Base-by-base conservation (phyloP, 345 rosid genomes). In the Excoecaria agallocha region DNA sequence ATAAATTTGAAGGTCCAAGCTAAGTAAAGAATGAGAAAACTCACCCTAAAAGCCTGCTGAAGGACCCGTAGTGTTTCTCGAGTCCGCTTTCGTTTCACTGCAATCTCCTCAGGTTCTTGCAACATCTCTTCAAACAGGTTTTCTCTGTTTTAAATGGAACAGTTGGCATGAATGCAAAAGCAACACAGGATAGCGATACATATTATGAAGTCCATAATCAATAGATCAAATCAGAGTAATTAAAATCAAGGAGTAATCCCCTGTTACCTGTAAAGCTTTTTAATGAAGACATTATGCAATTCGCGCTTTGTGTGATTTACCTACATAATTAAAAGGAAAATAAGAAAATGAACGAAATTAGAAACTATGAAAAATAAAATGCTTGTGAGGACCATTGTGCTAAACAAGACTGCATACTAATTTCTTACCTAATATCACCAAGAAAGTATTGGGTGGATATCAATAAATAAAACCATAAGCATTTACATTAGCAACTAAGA, bases 61-160 rank as follows among this genome's bases (percentile, higher is more conserved):
- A 96, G 98, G 71, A 89, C 88, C 52, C 91, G 82, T 70, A 96
- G 95, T 61, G 89, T 86, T 76, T 93, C 98, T 74, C 92, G 86
- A 4, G 95, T 91, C 57, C 84, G 93, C 79, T 91, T 96, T 85
- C 99, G 88, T 84, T 87, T 93, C 54, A 59, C 68, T 37, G 98
- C 96, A 74, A 96, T 78, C 84, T 91, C 99, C 24, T 87, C 95
- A 70, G 98, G 93, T 82, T 96, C 99, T 88, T 93, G 99, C 80
- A 96, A 77, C 97, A 96, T 90, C 87, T 96, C 98, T 82, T 96
- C 98, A 72, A 96, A 96, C 75, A 96, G 85, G 85, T 91, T 93
- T 74, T 96, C 99, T 72, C 99, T 93, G 89, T 74, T 81, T 71
- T 17, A 45, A 75, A 68, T 17, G 20, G 84, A 52, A 69, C 60